phyloP scores from a whole-genome alignment of 495 filamentous ascomycete species.

The Polyplosphaeria fusca region DNA sequence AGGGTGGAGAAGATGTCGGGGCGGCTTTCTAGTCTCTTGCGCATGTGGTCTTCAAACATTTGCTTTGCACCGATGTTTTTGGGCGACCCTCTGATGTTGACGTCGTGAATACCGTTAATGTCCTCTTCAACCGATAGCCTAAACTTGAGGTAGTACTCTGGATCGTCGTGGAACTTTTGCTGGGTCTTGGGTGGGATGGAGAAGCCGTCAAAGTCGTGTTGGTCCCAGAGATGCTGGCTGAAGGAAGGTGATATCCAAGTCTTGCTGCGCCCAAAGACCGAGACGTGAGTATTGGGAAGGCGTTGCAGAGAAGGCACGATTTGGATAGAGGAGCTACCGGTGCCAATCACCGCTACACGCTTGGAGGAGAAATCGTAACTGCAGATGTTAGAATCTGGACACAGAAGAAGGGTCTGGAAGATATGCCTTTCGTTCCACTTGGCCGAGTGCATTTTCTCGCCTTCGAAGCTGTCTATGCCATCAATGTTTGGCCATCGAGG shows the following conservation, averaged over 20 bases:
- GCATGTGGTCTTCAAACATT: conserved; percentile 38
- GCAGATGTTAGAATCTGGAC: not conserved
- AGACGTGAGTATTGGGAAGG: conserved; percentile 28
- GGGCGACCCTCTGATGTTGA: conserved; percentile 35
- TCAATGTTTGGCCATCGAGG: conserved; percentile 38
- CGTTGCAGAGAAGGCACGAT: conserved; percentile 39
- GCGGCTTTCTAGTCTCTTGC: conserved; percentile 27
- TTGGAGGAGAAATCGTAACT: conserved; percentile 41
- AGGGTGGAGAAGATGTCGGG: conserved; percentile 38
- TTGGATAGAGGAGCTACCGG: conserved; percentile 40
- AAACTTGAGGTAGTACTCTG: conserved; percentile 37
- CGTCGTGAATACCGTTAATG: conserved; percentile 37
- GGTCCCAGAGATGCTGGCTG: conserved; percentile 28
- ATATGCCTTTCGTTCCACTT: conserved; percentile 35
- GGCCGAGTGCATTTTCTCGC: conserved; percentile 41
- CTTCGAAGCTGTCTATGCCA: conserved; percentile 37
- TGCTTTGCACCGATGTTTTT: conserved; percentile 34
- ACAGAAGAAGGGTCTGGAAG: not conserved
- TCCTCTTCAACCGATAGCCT: conserved; percentile 39
- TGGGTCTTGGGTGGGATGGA: conserved; percentile 9
- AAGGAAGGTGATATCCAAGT: conserved; percentile 42
- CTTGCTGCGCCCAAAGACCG: conserved; percentile 37
- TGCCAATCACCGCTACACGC: conserved; percentile 40
- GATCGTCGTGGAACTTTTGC: conserved; percentile 17
- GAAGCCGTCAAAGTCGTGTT: conserved; percentile 28